Conservation (phyloP, 2,329 filamentous ascomycete species). For the Westerdykella aurantiaca region DNA sequence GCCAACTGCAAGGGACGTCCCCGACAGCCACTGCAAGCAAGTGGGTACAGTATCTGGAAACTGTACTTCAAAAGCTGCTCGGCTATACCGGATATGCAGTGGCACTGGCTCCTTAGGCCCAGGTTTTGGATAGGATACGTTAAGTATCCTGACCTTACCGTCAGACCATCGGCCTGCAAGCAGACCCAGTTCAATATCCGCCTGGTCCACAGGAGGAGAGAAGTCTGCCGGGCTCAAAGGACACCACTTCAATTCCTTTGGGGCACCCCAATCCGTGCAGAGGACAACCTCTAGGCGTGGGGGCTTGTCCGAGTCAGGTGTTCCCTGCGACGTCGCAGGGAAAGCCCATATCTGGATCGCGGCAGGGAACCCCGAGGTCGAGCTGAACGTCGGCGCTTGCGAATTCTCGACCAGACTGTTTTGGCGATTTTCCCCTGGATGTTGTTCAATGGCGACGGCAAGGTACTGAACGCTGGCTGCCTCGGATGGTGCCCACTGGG, state of each 20-base stretch:
- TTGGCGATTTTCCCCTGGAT: constrained; percentile 9
- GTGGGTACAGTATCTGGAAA: constrained; percentile 52
- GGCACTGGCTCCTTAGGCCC: constrained; percentile 5
- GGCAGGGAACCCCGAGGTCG: constrained; percentile 44
- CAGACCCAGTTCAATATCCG: constrained; percentile 43
- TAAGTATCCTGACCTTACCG: constrained; percentile 50
- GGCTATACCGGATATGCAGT: constrained; percentile 39
- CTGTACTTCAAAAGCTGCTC: constrained; percentile 47
- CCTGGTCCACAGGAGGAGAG: constrained; percentile 21
- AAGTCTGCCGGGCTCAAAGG: constrained; percentile 36
- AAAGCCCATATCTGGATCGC: constrained; percentile 58
- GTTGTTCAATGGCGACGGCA: constrained; percentile 42
- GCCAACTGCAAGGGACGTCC: constrained; percentile 50
- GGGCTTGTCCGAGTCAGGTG: constrained; percentile 39
- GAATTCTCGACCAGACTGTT: constrained; percentile 27
- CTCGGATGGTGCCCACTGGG: constrained; percentile 42
- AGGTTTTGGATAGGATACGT: constrained; percentile 35
- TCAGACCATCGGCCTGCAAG: constrained; percentile 56
- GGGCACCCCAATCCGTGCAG: constrained; percentile 54
- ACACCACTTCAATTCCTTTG: constrained; percentile 54
- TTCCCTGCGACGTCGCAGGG: constrained; percentile 33
- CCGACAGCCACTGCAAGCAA: constrained; percentile 53
- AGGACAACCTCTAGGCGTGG: constrained; percentile 48
- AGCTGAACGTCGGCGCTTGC: constrained; percentile 46
- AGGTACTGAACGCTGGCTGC: constrained; percentile 51